These are phyloP conservation scores for Prunus salicina DNA, from an alignment of 306 rosid species.

Conservation along the genomic window DNA sequence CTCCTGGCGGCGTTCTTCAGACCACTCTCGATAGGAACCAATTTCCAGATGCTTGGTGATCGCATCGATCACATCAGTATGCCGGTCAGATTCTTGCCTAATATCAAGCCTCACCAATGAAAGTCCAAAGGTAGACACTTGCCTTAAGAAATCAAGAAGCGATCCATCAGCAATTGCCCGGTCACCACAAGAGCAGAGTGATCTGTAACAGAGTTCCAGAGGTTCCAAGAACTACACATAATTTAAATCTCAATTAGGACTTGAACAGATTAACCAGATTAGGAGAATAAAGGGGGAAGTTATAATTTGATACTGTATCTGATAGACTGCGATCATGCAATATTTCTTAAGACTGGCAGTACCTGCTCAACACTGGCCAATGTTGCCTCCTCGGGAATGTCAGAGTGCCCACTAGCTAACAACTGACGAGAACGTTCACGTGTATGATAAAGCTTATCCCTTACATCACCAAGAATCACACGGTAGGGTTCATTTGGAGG, in stretches of 20 bases:
- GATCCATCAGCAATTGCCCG: slow-evolving; percentile 89
- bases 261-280: neutral
- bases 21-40: slow-evolving; percentile 92
- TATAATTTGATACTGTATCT: neutral
- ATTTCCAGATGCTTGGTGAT: slow-evolving; percentile 83
- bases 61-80: slow-evolving; percentile 87
- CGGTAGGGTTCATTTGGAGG: slow-evolving; percentile 93
- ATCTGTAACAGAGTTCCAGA: slow-evolving; percentile 88
- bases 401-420: slow-evolving; percentile 75
- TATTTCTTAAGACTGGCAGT: slow-evolving; percentile 12
- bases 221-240: slow-evolving; percentile 81
- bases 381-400: slow-evolving; percentile 86
- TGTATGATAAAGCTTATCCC: slow-evolving; percentile 92
- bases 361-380: slow-evolving; percentile 87
- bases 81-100: slow-evolving; percentile 96
- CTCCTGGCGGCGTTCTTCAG: slow-evolving; percentile 82
- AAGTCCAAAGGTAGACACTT: slow-evolving; percentile 95
- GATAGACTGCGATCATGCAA: neutral
- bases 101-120: slow-evolving; percentile 93
- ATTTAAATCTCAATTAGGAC: slow-evolving; percentile 36
- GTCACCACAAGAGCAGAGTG: slow-evolving; percentile 89
- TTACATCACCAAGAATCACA: slow-evolving; percentile 84
- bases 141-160: slow-evolving; percentile 96
- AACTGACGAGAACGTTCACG: slow-evolving; percentile 95
- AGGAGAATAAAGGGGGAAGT: neutral